phyloP scores from a whole-genome alignment of 345 rosid genomes.

The Salix dunnii region DNA sequence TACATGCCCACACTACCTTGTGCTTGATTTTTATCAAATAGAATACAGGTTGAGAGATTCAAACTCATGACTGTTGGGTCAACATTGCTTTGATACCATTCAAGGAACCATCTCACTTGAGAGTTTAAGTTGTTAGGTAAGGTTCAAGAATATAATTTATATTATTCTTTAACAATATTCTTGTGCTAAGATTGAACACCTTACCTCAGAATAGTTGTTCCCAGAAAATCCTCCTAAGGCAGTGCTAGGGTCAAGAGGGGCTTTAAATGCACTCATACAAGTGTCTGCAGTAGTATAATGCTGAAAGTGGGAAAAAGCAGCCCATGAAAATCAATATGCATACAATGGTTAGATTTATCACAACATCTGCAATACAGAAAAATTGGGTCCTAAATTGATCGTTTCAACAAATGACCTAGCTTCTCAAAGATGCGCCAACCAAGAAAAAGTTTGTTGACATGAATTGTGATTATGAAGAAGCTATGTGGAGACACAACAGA shows the following conservation, averaged over 20 bases:
- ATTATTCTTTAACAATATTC: background rate
- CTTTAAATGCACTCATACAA: slow-evolving; percentile 91
- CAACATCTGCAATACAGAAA: background rate
- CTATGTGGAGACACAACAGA: no score
- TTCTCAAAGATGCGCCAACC: no score
- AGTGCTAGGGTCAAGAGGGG: slow-evolving; percentile 91
- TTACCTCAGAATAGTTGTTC: slow-evolving; percentile 76
- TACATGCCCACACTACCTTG: no score
- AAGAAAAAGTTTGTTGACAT: no score
- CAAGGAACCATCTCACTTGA: no score
- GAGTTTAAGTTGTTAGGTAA: no score
- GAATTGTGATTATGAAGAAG: no score
- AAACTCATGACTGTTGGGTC: no score
- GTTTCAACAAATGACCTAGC: background rate
- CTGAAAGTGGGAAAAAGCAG: slow-evolving; percentile 36
- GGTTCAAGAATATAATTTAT: no score
- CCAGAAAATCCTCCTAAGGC: slow-evolving; percentile 86
- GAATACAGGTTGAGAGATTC: no score
- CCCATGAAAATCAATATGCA: slow-evolving; percentile 9
- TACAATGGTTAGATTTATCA: background rate
- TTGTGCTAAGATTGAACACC: slow-evolving; percentile 21
- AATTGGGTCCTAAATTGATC: slow-evolving; percentile 12
- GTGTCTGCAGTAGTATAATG: slow-evolving; percentile 78
- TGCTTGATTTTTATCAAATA: no score
- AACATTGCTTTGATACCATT: no score